These are phyloP conservation scores for Globisporangium lucens DNA, from an alignment of 352 stramenopile genomes.

Conservation along the genomic window DNA sequence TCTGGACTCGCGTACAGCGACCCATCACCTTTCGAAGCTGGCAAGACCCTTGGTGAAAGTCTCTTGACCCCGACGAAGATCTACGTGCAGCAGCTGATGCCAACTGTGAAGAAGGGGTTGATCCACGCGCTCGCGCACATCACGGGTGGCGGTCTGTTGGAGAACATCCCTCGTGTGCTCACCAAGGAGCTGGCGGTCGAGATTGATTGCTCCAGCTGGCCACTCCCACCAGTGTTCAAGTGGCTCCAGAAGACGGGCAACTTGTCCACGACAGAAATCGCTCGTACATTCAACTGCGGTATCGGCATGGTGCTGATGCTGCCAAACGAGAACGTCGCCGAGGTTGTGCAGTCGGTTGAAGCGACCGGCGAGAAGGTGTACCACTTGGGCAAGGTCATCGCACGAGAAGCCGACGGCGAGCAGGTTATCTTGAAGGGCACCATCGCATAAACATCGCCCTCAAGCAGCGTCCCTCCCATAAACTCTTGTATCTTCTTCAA, in stretches of 20 bases:
- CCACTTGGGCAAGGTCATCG: conserved; percentile 84
- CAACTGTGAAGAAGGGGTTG: conserved; percentile 69
- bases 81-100: conserved; percentile 93
- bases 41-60: conserved; percentile 91
- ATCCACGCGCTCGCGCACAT: conserved; percentile 97
- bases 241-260: conserved; percentile 94
- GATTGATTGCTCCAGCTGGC: conserved; percentile 90
- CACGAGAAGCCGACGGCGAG: conserved; percentile 47
- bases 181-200: conserved; percentile 89
- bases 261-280: conserved; percentile 94
- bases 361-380: conserved; percentile 88
- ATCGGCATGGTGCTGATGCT: conserved; percentile 99
- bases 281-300: conserved; percentile 98
- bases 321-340: conserved; percentile 82
- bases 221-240: conserved; percentile 95
- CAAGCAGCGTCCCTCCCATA: background rate
- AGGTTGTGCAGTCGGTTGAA: conserved; percentile 82
- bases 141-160: conserved; percentile 96
- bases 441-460: conserved; percentile 42
- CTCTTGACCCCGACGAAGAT: conserved; percentile 97
- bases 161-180: conserved; percentile 98
- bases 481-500: conserved; percentile 6
- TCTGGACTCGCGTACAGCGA: conserved; percentile 81
- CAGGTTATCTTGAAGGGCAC: conserved; percentile 83
- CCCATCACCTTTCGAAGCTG: conserved; percentile 69